Conservation (phyloP, 805 yeast species). For the Kuraishia floccosa region DNA sequence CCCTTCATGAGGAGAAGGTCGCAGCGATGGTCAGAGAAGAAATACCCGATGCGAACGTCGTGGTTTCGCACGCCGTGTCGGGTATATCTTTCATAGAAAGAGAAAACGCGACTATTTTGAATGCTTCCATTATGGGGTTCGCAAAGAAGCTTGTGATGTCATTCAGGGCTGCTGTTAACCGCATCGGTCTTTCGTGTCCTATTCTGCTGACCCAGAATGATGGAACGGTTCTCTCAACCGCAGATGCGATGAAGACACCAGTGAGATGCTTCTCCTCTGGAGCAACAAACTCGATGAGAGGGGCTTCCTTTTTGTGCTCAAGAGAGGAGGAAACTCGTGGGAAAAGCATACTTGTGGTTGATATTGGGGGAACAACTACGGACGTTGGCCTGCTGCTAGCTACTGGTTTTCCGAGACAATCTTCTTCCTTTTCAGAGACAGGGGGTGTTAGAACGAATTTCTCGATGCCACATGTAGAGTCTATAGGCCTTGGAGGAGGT, state of each 20-base stretch:
- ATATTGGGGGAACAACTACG: conserved; percentile 40
- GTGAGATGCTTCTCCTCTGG: conserved; percentile 37
- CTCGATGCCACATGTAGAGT: conserved; percentile 38
- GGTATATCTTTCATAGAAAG: conserved; percentile 34
- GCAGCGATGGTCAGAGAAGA: conserved; percentile 20
- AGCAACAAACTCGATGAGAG: conserved; percentile 35
- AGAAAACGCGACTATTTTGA: conserved; percentile 34
- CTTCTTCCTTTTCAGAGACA: conserved; percentile 27
- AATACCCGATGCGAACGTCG: conserved; percentile 18
- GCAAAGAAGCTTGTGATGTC: conserved; percentile 28
- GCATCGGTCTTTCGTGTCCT: conserved; percentile 26
- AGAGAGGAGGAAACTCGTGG: conserved; percentile 5
- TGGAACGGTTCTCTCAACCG: conserved; percentile 30
- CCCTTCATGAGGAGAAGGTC: conserved; percentile 24
- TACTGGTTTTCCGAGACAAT: conserved; percentile 34
- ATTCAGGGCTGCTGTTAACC: conserved; percentile 24
- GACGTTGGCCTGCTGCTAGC: conserved; percentile 36
- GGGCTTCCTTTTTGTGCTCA: conserved; percentile 30
- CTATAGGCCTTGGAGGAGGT: conserved; percentile 41
- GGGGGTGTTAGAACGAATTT: conserved; percentile 40
- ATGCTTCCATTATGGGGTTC: conserved; percentile 30
- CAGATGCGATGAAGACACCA: conserved; percentile 26
- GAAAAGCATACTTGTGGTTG: conserved; percentile 25
- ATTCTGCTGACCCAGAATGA: conserved; percentile 31
- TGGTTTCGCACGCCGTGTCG: conserved; percentile 27